Evolutionary conservation across 2,329 filamentous ascomycete genomes (phyloP).

Genomic region (Penicillium sumatraense): DNA sequence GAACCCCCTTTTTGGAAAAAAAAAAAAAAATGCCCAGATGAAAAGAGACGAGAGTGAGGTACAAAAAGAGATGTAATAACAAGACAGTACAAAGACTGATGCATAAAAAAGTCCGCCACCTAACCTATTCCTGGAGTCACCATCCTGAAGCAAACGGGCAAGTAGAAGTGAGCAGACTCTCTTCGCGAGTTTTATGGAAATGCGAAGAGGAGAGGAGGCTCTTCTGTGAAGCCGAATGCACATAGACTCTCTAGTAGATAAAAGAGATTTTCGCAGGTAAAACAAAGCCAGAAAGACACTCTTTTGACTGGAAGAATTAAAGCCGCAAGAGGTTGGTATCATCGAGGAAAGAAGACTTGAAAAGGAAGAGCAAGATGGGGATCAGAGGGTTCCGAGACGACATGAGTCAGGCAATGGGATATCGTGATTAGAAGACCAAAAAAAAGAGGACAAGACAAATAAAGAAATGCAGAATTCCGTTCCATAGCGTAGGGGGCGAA

Average conservation of each 20-base stretch:
- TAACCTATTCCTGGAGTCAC: constrained; percentile 17
- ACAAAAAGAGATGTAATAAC: not conserved
- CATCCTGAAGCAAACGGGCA: constrained; percentile 9
- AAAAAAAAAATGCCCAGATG: constrained; percentile 2
- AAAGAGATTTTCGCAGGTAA: constrained; percentile 20
- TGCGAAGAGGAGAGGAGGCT: constrained; percentile 6
- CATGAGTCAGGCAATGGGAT: constrained; percentile 38
- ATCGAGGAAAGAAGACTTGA: constrained; percentile 35
- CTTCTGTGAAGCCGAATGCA: constrained; percentile 18
- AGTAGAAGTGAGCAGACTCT: constrained; percentile 3
- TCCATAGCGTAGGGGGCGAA: constrained; percentile 24
- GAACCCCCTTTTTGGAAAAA: no score
- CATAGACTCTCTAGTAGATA: constrained; percentile 25
- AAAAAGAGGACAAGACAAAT: constrained; percentile 7
- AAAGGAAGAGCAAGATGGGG: constrained; percentile 18
- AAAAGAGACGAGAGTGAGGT: constrained; percentile 8
- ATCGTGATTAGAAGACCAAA: constrained; percentile 37
- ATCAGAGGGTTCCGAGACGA: constrained; percentile 36
- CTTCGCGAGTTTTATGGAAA: not conserved
- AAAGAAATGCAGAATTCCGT: constrained; percentile 25
- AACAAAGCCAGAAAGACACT: constrained; percentile 33
- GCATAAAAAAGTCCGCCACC: constrained; percentile 19
- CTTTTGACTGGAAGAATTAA: constrained; percentile 34
- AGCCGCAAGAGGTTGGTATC: constrained; percentile 41
- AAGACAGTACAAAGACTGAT: constrained; percentile 9